phyloP scores from a whole-genome alignment of 768 basidiomycete species.

The Flagelloscypha sp. region DNA sequence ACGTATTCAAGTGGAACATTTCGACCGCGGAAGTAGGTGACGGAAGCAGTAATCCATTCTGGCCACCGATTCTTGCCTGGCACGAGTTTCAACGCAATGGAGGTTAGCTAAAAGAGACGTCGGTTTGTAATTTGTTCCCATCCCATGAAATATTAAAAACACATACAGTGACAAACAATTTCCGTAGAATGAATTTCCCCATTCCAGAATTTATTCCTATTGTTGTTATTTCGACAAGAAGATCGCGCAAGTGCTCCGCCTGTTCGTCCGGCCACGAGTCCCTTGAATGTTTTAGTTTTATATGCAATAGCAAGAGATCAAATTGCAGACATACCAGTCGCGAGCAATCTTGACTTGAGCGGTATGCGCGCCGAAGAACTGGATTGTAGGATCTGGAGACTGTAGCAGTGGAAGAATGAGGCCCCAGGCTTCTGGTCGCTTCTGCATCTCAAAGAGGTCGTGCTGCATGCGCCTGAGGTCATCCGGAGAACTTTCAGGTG shows the following conservation, averaged over 20 bases:
- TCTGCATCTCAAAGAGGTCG: constrained; percentile 71
- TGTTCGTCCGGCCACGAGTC: constrained; percentile 63
- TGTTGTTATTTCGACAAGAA: constrained; percentile 63
- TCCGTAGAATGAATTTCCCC: constrained; percentile 70
- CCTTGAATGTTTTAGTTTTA: constrained; percentile 33
- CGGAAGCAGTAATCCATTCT: constrained; percentile 63
- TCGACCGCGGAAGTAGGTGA: constrained; percentile 50
- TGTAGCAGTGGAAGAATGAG: constrained; percentile 70
- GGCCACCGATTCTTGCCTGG: constrained; percentile 60
- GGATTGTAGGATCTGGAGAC: constrained; percentile 69
- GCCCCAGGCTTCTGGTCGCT: constrained; percentile 75
- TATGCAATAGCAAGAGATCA: neutral
- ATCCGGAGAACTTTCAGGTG: constrained; percentile 41
- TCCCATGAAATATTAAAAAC: constrained; percentile 5
- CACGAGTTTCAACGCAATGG: constrained; percentile 64
- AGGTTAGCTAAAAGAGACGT: constrained; percentile 38
- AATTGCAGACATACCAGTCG: constrained; percentile 59
- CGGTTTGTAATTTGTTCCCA: constrained; percentile 5
- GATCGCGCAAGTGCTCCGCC: constrained; percentile 47
- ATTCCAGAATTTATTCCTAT: constrained; percentile 52
- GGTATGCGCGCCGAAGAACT: constrained; percentile 94
- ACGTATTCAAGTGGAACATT: constrained; percentile 53
- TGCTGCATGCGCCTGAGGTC: constrained; percentile 57
- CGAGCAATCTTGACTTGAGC: constrained; percentile 89
- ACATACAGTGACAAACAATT: constrained; percentile 80